Base-by-base conservation (phyloP, 805 yeast genomes). In the Henningerozyma blattae region DNA sequence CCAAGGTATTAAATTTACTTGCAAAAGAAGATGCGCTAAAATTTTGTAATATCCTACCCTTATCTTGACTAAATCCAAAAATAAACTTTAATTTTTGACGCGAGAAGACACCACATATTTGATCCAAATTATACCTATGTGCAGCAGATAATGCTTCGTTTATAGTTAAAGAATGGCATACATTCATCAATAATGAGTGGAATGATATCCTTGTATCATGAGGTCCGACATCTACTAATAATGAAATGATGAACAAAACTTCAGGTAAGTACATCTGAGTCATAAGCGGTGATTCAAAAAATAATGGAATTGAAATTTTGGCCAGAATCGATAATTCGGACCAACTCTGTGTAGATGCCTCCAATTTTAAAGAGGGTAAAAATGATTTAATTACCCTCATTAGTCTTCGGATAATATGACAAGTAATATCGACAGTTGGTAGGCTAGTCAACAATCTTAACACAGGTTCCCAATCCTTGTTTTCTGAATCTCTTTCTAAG, bases 401-500 rank as follows among this genome's bases (percentile, higher is more conserved):
- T 27, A 85, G 52, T 40, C 80, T 63, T 22, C 64, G 53, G 26
- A 84, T 62, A 2, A 83, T 68, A 33, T 71, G 67, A 6, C 83
- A 77, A 46, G 85, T 76, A 2, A 82, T 64, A 41, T 77, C 83
- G n/a, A 77, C 62, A 1, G 89, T 75, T 3, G 94, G 86, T 16
- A 72, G 61, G 12, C 72, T 54, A 1, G 78, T 68, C 42, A 84
- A 60, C n/a, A 79, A 64, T 1, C 78, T 66, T 2, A 78, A 66
- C 5, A 76, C 67, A 31, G 68, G 70, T 15, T 67, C 65, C 84
- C 84, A 81, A 31, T 68, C 75, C 26, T 72, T 68, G 4, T 77
- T 80, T 43, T 78, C 84, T n/a, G 84, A 76, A 43, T 78, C 80
- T 47, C 77, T 72, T 42, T 81, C 91, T 43, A 82, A 68, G 1